phyloP scores from a whole-genome alignment of 371 early-diverging fungal species.

The Actinomortierella wolfii region DNA sequence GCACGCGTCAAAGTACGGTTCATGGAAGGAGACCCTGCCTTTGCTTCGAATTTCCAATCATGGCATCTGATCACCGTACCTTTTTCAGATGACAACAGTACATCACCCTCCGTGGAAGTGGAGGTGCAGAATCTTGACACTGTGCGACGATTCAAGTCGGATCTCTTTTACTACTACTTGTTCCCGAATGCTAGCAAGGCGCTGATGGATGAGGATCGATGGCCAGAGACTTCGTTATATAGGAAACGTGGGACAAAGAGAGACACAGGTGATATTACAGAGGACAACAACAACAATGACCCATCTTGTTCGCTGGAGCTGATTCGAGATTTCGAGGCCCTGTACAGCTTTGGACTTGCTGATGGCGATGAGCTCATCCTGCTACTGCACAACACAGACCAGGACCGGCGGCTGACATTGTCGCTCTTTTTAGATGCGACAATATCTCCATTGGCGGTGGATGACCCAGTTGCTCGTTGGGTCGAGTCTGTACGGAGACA shows the following conservation, averaged over 20 bases:
- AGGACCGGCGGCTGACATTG: slow-evolving; percentile 1
- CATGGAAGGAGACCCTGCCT: slow-evolving; percentile 25
- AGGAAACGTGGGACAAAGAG: slow-evolving; percentile 6
- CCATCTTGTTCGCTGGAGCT: slow-evolving; percentile 12
- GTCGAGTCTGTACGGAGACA: slow-evolving; percentile 37
- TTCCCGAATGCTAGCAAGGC: slow-evolving; percentile 14
- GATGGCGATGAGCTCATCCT: slow-evolving; percentile 38
- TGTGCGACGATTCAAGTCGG: slow-evolving; percentile 40
- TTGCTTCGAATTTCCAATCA: slow-evolving; percentile 19
- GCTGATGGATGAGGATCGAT: slow-evolving; percentile 11
- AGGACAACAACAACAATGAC: background rate
- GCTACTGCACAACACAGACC: slow-evolving; percentile 22
- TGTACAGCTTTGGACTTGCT: slow-evolving; percentile 44
- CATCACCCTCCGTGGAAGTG: background rate
- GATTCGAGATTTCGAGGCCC: slow-evolving; percentile 35
- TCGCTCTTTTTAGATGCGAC: too few species aligned
- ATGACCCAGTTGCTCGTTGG: slow-evolving; percentile 34
- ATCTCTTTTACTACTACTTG: slow-evolving; percentile 20
- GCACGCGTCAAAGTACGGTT: slow-evolving; percentile 37
- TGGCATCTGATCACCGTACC: slow-evolving; percentile 13
- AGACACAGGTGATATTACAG: too few species aligned
- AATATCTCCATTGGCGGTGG: background rate
- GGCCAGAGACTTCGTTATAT: slow-evolving; percentile 30
- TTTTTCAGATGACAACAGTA: background rate
- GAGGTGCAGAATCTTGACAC: slow-evolving; percentile 27